Evolutionary conservation across 192 early-diverging fungal species (phyloP), one percentile per base, ranked within the genome.

Genomic region (Entomortierella parvispora): DNA sequence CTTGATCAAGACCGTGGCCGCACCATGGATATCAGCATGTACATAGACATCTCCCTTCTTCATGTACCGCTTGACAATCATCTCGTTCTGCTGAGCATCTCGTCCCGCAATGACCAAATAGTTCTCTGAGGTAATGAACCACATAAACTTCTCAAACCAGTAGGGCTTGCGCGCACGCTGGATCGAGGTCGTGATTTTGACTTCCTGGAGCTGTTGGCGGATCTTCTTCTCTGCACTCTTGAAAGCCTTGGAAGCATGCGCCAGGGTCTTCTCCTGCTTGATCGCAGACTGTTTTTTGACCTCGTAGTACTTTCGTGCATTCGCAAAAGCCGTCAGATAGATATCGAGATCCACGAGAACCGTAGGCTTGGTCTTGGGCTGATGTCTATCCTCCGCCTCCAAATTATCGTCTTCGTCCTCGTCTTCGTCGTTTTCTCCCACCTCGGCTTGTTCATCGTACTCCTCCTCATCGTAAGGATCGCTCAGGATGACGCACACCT

Each of bases 141-240:
- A 99, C 31, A 94, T 64, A 63, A 99, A 99, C 83, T 96, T 97
- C 80, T 99, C 98, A 82, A 99, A 99, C 97, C 97, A 99, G 42
- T 90, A 93, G 17, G 94, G 94, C 61, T 95, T 96, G 63, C 98
- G 93, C 59, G 91, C 88, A 68, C 94, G 91, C 45, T 86, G 90
- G 57, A 96, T 96, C 6, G 87, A 88, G 0, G 90, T 85, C 0
- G 88, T 93, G n/a, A 89, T 87, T 52, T 89, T 87, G 53, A 89
- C 90, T 33, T 90, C 86, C 59, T 92, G 89, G 25, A 98, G 70
- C 46, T 96, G 94, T 40, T 88, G 83, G 33, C 86, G 78, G 61
- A 97, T 97, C 79, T 97, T 98, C 37, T 89, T 88, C 80, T 98
- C 95, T 9, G 95, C 96, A 33, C 89, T 89, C 81, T 97, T 94